These are phyloP conservation scores for Malus orientalis DNA, from an alignment of 306 rosid species.

Conservation along the genomic window DNA sequence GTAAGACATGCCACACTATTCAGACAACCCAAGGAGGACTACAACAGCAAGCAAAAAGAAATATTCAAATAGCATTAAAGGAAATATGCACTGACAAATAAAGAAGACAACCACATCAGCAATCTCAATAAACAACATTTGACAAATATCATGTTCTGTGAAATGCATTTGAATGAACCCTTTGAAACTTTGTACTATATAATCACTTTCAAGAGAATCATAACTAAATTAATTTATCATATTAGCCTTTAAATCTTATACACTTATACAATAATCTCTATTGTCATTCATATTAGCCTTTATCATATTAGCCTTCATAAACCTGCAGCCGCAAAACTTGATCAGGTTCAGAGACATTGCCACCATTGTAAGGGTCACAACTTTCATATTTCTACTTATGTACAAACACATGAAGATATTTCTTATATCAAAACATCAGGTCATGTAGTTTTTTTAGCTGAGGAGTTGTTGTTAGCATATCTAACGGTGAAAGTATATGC, in stretches of 20 bases:
- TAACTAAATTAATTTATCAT: background rate
- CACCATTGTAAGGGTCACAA: background rate
- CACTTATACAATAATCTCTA: background rate
- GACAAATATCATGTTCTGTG: background rate
- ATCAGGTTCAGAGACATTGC: background rate
- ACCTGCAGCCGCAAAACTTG: conserved; percentile 45
- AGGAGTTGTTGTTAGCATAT: background rate
- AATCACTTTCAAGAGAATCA: background rate
- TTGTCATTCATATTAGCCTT: background rate
- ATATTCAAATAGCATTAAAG: too few relatives aligned
- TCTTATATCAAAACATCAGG: background rate
- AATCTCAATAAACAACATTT: background rate
- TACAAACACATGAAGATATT: background rate
- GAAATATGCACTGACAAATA: background rate
- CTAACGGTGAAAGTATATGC: background rate
- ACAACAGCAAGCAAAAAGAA: too few relatives aligned
- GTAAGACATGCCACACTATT: too few relatives aligned
- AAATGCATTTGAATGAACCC: background rate
- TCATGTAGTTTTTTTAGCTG: background rate
- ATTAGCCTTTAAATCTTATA: background rate
- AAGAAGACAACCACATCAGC: conserved; percentile 6
- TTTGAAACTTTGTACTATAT: background rate
- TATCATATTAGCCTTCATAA: conserved; percentile 45
- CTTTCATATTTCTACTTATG: background rate
- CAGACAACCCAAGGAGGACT: too few relatives aligned